Evolutionary conservation across 2,329 filamentous ascomycete genomes (phyloP).

Genomic region (Fusarium brevicatenulatum): DNA sequence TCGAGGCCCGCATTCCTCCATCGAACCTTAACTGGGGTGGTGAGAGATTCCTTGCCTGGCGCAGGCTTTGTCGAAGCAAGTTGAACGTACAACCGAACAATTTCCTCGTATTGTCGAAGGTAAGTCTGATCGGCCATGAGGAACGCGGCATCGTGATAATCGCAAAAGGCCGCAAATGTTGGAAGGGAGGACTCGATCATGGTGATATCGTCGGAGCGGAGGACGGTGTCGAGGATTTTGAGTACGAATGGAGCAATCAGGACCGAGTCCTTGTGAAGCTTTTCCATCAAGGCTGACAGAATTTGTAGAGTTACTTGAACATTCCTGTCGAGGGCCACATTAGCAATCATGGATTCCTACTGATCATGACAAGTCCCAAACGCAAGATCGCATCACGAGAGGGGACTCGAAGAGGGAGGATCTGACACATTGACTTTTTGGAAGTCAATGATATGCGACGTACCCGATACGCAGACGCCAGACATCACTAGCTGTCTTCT

Average conservation of each 20-base stretch:
- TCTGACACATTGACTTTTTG: conserved; percentile 30
- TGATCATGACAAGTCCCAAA: not conserved
- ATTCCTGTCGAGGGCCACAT: conserved; percentile 67
- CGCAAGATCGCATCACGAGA: not conserved
- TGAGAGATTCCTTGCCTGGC: conserved; percentile 65
- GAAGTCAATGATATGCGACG: conserved; percentile 41
- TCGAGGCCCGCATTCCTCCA: conserved; percentile 80
- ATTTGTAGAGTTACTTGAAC: conserved; percentile 96
- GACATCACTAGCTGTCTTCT: conserved; percentile 91
- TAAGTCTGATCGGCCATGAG: conserved; percentile 89
- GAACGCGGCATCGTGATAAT: conserved; percentile 85
- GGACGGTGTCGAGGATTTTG: conserved; percentile 82
- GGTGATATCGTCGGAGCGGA: conserved; percentile 87
- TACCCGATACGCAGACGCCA: conserved; percentile 89
- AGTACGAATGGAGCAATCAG: conserved; percentile 88
- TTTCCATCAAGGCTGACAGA: conserved; percentile 89
- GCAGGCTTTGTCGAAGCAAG: conserved; percentile 75
- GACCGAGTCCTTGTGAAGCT: conserved; percentile 87
- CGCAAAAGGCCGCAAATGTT: conserved; percentile 89
- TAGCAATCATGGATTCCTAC: conserved; percentile 1
- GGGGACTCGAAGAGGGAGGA: not conserved
- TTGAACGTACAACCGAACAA: conserved; percentile 81
- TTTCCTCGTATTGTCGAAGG: conserved; percentile 81
- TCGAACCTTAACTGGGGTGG: conserved; percentile 79
- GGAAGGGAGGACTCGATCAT: conserved; percentile 91